Base-by-base conservation (phyloP, 1,284 basidiomycete species). In the Sphagnurus paluster region DNA sequence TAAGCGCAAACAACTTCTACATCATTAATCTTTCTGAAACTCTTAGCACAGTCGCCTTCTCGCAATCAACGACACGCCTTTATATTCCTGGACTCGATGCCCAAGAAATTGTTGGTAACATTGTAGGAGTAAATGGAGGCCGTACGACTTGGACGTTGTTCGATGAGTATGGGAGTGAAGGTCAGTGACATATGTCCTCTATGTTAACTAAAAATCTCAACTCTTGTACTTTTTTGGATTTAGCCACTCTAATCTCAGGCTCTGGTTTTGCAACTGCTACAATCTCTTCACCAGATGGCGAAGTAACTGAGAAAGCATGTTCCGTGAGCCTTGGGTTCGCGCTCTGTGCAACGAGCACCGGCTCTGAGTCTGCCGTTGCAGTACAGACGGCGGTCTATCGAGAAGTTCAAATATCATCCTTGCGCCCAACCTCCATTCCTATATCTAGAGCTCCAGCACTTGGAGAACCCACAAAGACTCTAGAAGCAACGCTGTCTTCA, bases 71-170 rank as follows among this genome's bases (percentile, higher is more conserved):
- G 13, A 47, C 41, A 14, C 23, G 23, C 28, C 23, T 46, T 9
- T 41, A 34, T 21, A 40, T 46, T 17, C 44, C 38, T 40, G 38
- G 44, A 13, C 26, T 46, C 14, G 30, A 46, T 26, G 10, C 37
- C 16, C 44, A 46, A 32, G 14, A 14, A 14, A 24, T 41, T n/a
- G 38, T 40, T 17, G 44, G 38, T 19, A 29, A 26, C n/a, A 41
- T 46, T 23, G 8, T 45, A 16, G 37, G 37, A 13, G 32, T 26
- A 25, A 32, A 39, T 34, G 39, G 21, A 35, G 44, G 44, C n/a
- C 29, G 44, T 4, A 46, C 44, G 6, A 46, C 44, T n/a, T 46
- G 44, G 44, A 20, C 32, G 3, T 36, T 46, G 19, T 25, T 34
- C 7, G 39, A 39, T 41, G 19, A 33, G 28, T 23, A 33, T 5